Evolutionary conservation across 1,139 yeast genomes (phyloP).

Genomic region (Suhomyces panamericanus): DNA sequence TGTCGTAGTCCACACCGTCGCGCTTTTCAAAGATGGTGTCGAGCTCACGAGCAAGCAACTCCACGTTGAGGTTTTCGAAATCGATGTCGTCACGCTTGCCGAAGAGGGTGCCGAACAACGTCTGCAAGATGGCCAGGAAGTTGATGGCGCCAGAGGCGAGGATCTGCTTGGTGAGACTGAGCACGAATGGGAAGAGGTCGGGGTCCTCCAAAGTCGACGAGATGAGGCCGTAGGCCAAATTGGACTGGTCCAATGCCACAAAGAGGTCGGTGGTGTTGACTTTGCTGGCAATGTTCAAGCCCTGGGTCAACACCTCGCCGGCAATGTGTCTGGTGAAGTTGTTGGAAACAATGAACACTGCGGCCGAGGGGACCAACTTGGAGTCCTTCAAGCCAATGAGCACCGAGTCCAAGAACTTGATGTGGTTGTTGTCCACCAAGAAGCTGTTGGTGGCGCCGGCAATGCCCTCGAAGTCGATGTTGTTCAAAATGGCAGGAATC

Average conservation of each 20-base stretch:
- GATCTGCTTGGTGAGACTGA: slow-evolving; percentile 24
- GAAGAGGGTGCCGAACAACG: slow-evolving; percentile 16
- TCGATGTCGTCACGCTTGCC: slow-evolving; percentile 9
- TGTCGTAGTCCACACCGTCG: not conserved
- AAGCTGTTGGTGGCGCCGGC: slow-evolving; percentile 35
- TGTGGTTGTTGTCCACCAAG: slow-evolving; percentile 25
- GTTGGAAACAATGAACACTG: slow-evolving; percentile 27
- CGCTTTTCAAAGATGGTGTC: not conserved
- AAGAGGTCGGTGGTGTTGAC: slow-evolving; percentile 33
- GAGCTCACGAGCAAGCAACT: not conserved
- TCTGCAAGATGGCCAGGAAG: slow-evolving; percentile 21
- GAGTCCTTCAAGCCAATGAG: slow-evolving; percentile 28
- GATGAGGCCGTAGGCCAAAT: slow-evolving; percentile 33
- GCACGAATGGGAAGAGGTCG: slow-evolving; percentile 30
- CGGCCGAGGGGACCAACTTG: slow-evolving; percentile 28
- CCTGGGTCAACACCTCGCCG: slow-evolving; percentile 20
- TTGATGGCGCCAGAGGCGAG: slow-evolving; percentile 24
- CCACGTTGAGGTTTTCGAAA: not conserved
- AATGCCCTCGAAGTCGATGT: slow-evolving; percentile 29
- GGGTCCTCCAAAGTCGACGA: slow-evolving; percentile 29
- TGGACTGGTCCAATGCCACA: slow-evolving; percentile 36
- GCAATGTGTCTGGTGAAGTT: slow-evolving; percentile 27
- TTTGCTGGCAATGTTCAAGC: slow-evolving; percentile 19
- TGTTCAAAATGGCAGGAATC: slow-evolving; percentile 21
- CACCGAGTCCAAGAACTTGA: slow-evolving; percentile 28